Conservation (phyloP, 139 green algal genomes). For the Pleodorina starrii region DNA sequence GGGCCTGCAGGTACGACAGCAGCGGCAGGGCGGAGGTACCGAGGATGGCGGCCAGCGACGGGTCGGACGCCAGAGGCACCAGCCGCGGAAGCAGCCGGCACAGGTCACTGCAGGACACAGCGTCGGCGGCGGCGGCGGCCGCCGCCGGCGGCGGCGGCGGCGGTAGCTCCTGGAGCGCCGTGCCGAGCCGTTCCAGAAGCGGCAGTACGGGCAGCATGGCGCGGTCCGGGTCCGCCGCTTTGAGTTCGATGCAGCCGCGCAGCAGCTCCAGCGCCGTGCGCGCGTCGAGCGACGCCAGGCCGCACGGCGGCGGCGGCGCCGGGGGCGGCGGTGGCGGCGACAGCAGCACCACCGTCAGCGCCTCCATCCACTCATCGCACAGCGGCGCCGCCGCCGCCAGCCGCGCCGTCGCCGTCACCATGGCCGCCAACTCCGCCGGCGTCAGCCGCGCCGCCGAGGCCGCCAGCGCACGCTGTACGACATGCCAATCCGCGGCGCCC, state of each 20-base stretch:
- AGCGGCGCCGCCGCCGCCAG: constrained; percentile 23
- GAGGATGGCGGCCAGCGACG: background rate
- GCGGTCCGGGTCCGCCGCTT: background rate
- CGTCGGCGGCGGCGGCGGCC: background rate
- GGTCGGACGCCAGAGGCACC: background rate
- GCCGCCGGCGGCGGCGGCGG: background rate
- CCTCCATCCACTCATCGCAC: constrained; percentile 24
- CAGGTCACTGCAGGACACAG: background rate
- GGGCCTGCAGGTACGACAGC: background rate
- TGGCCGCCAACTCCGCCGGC: background rate
- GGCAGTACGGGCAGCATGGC: constrained; percentile 12
- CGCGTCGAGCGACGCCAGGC: background rate
- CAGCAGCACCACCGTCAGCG: constrained; percentile 13
- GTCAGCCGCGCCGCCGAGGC: background rate
- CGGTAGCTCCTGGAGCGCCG: background rate
- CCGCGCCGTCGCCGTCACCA: constrained; percentile 8
- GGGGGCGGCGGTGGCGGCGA: background rate
- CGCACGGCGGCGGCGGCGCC: constrained; percentile 4
- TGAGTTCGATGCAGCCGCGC: constrained; percentile 1
- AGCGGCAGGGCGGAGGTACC: background rate
- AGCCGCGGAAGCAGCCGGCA: constrained; percentile 15
- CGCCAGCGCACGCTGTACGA: constrained; percentile 7
- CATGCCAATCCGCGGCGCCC: background rate
- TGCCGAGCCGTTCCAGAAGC: background rate
- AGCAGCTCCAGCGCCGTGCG: background rate